Base-by-base conservation (phyloP, 306 rosid species). In the Vicia villosa region DNA sequence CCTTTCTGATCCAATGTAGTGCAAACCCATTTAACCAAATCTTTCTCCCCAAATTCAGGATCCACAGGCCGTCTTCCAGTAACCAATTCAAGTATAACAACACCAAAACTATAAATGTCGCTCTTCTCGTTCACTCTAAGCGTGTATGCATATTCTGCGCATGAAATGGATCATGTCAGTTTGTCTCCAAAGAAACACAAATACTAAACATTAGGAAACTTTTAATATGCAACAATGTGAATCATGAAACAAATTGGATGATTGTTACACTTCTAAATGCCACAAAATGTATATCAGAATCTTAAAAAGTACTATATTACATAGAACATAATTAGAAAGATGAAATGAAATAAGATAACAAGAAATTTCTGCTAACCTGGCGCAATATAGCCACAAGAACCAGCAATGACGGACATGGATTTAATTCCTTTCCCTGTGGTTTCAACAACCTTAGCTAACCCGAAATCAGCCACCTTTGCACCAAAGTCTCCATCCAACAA, bases 331-430 rank as follows among this genome's bases (percentile, higher is more conserved):
- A 52, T 12, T 2, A 0, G 3, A 4, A 41, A 14, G 45, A 0
- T 12, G 4, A 52, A 40, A 69, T 8, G 8, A 52, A 57, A 37
- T 26, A 30, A 54, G 6, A 11, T 54, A 2, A 49, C 38, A 34
- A 24, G 26, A 69, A 74, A 70, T 19, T 59, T 55, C 16, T n/a
- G 66, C 77, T 66, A 81, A 94, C 98, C 98, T 82, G 99, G 99
- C 51, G 99, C 99, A 46, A 94, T 94, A 81, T 94, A 94, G 10
- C 99, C 99, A 78, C 96, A 94, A 26, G 99, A 94, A 30, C 99
- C 99, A 13, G 97, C 96, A 28, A 94, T 87, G 68, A 82, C 71
- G 0, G 99, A 91, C 97, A 88, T 94, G 70, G 99, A 82, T 77
- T 88, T 85, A 24, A 78, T 78, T 13, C 89, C 95, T 72, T 81